Evolutionary conservation across 1,284 basidiomycete genomes (phyloP), one percentile per base, ranked within the genome.

Genomic region (Exsudoporus floridanus): DNA sequence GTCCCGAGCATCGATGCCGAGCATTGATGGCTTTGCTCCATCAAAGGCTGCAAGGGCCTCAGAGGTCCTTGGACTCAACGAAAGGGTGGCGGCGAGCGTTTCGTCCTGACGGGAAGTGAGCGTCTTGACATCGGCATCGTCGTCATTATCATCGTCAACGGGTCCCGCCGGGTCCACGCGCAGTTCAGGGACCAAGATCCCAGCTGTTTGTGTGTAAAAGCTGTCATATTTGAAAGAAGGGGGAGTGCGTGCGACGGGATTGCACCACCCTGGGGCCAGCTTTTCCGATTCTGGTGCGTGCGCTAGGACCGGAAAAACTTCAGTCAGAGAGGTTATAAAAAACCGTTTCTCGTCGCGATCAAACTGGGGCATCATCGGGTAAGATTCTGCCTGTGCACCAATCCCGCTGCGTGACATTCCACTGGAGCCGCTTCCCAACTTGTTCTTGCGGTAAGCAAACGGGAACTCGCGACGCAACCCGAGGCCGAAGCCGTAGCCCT

Each of bases 401-500:
- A 19, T 30, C 23, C 54, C 54, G 27, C 40, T 56, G 37, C 31
- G 60, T 14, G 59, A 64, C 12, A 25, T 53, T 36, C 47, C 60
- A 30, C 57, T 68, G 42, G 62, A 60, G 43, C 30, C 35, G 38
- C 56, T 58, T 48, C 50, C 59, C 7, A 45, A 1, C 48, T 66
- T 71, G 37, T 28, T 50, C 52, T 64, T 73, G 47, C 59, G 57
- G 37, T 55, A 54, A 36, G 51, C 28, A 41, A 70, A 68, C n/a
- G 57, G 52, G 28, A 70, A 63, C 5, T 55, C 62, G 8, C 59
- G 68, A 21, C 67, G 59, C 14, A 68, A 36, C 45, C 70, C 66
- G 4, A 68, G 70, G n/a, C 66, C 66, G 33, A 68, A 63, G 19
- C 66, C 66, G 30, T 68, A 68, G 27, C 66, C 66, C 39, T 68